Evolutionary conservation across 2,329 filamentous ascomycete species (phyloP), one percentile per base, ranked within the genome.

Genomic region (Hansfordia pulvinata): DNA sequence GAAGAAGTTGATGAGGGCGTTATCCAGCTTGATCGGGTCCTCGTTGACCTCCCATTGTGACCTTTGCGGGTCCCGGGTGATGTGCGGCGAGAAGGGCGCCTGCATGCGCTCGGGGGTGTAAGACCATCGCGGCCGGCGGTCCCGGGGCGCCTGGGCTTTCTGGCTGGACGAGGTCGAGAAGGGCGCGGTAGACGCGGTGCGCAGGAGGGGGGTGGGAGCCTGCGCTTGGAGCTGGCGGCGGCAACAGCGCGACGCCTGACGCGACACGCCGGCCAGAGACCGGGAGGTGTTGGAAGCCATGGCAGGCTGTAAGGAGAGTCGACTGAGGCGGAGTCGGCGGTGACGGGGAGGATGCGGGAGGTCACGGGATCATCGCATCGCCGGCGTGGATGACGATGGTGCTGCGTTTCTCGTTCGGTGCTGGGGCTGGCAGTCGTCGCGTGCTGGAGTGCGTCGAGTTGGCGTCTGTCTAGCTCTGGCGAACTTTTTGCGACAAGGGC

Each of bases 1-100:
- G 29, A 96, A 57, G 39, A 96, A 68, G 28, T 64, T 63, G 38
- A 69, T 64, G 52, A 94, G 93, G 52, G 84, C 79, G 25, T 69
- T 61, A 49, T 96, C 79, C 29, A 98, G 62, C 44, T 64, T 62
- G 37, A 60, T 62, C 8, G 82, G 81, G 44, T 86, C 73, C 12
- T 69, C 64, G 54, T 96, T 96, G 50, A 85, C 75, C 40, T 47
- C 47, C 69, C 71, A 88, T 44, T 50, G 43, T 36, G 62, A 65
- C 40, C 54, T 63, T 34, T 41, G 49, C 28, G 58, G 69, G 43
- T 62, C 58, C 53, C 56, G 72, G 46, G 58, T 63, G 37, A 56
- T 64, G 55, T 58, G 72, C 48, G 63, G 67, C 38, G 54, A 75
- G 58, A 82, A 69, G 1, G 74, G 70, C 4, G 76, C 76, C 54